Conservation (phyloP, 306 rosid species). For the Malus sylvestris region DNA sequence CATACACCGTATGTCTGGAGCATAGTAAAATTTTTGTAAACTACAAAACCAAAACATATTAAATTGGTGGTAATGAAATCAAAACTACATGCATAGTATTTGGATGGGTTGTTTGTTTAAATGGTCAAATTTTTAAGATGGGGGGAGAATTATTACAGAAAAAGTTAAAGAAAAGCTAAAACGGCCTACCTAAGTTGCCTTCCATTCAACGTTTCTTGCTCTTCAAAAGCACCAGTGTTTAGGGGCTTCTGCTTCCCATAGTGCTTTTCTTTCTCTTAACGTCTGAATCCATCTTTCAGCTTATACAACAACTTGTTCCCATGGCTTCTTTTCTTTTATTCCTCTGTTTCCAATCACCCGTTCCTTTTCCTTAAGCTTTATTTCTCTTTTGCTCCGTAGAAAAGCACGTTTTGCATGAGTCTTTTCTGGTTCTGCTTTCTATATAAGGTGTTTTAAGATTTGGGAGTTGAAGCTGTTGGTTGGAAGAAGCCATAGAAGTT, state of each 20-base stretch:
- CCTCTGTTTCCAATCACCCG: constrained; percentile 6
- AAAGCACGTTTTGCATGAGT: constrained; percentile 4
- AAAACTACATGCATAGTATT: constrained; percentile 18
- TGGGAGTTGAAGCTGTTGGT: constrained; percentile 10
- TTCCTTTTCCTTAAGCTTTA: constrained; percentile 9
- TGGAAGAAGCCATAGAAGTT: constrained; percentile 2
- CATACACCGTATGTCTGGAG: too few species aligned
- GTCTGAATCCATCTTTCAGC: constrained; percentile 20
- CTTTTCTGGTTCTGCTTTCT: constrained; percentile 23
- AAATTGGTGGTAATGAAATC: neutral
- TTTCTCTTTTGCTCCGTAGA: constrained; percentile 12
- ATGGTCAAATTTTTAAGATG: constrained; percentile 22
- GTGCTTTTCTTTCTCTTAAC: constrained; percentile 20
- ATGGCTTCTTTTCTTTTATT: constrained; percentile 16
- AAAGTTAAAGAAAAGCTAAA: constrained; percentile 27
- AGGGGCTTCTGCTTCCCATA: constrained; percentile 35
- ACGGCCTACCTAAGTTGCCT: constrained; percentile 54
- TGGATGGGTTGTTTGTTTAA: neutral
- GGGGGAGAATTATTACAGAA: constrained; percentile 3
- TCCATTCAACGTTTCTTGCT: constrained; percentile 73
- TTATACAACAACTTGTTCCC: constrained; percentile 15
- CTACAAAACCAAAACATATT: constrained; percentile 4
- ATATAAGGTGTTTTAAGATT: neutral
- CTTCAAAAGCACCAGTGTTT: constrained; percentile 41
- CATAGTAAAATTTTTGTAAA: neutral